Evolutionary conservation across 1,139 yeast genomes (phyloP), one percentile per base, ranked within the genome.

Genomic region (Maudiozyma humilis): DNA sequence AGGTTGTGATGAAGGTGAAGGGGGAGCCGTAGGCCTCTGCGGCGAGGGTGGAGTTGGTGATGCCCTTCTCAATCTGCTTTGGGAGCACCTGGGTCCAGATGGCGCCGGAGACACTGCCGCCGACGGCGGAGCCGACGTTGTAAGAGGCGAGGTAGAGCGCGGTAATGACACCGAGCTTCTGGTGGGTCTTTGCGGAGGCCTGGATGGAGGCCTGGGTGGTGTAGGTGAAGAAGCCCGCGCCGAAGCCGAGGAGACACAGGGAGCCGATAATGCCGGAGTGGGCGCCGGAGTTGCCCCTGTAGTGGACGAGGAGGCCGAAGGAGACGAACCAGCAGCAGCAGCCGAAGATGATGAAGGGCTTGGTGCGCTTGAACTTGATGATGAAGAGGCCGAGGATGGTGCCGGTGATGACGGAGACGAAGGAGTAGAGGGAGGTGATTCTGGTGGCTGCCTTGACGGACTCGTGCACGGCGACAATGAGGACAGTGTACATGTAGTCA

Each of bases 161-260:
- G 39, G 77, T 68, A 19, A 76, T 70, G 42, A 74, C 67, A 19
- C 80, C 79, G 74, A 78, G 72, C 59, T 75, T 68, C 54, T 76
- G 76, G 60, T 76, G 82, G 16, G 52, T 47, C 52, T 70, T 71
- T 29, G 81, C 75, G 50, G 75, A 70, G 0, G 85, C 67, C 52
- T 77, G 78, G 51, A 79, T 75, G 20, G 82, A 74, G 8, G 78
- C 79, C 57, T 79, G 85, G 8, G 80, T 72, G 15, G 82, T 71
- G 57, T 78, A 78, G 18, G 83, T 77, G 67, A 79, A 78, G 60
- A 80, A 73, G 31, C 86, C 86, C 43, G 84, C 84, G 51, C 84
- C 87, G 47, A 81, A 74, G 56, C 88, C 88, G 56, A 80, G 62
- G 34, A 79, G 55, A 59, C 81, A 75, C 51, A 77, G 69, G 10